These are phyloP conservation scores for Neobulgaria alba DNA, from an alignment of 2,329 filamentous ascomycete genomes.

Conservation along the genomic window DNA sequence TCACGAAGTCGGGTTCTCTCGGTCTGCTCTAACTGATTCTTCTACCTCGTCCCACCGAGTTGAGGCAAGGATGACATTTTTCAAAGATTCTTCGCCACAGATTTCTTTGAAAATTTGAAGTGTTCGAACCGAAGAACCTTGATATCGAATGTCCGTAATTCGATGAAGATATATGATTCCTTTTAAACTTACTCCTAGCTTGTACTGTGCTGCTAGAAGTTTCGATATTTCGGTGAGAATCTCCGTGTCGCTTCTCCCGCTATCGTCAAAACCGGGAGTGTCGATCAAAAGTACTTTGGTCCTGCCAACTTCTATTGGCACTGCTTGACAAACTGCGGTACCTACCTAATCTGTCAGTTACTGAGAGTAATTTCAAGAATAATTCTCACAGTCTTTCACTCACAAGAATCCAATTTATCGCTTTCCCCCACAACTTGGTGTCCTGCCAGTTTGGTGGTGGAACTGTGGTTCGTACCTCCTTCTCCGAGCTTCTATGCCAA, in stretches of 20 bases:
- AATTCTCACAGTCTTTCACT: neutral
- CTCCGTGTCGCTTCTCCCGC: conserved; percentile 29
- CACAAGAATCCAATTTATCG: neutral
- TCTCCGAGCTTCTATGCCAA: neutral
- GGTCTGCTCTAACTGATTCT: conserved; percentile 4
- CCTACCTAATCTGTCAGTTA: neutral
- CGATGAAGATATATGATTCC: conserved; percentile 27
- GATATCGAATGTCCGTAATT: conserved; percentile 30
- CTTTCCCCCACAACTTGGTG: conserved; percentile 15
- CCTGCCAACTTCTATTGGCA: neutral
- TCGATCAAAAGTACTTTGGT: conserved; percentile 23
- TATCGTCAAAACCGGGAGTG: conserved; percentile 36
- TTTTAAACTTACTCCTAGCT: conserved; percentile 27
- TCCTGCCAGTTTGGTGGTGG: conserved; percentile 27
- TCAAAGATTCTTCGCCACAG: conserved; percentile 29
- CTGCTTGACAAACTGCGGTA: neutral
- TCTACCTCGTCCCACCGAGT: conserved; percentile 30
- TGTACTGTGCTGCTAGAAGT: conserved; percentile 22
- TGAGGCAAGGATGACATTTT: conserved; percentile 32
- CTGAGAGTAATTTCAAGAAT: too few species aligned
- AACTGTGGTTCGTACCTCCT: conserved; percentile 22
- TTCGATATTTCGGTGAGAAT: conserved; percentile 29
- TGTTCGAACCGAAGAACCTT: conserved; percentile 27
- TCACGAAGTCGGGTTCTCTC: conserved; percentile 18
- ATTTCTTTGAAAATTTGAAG: conserved; percentile 33